phyloP scores from a whole-genome alignment of 345 rosid species.

The Eucalyptus dawsonii region DNA sequence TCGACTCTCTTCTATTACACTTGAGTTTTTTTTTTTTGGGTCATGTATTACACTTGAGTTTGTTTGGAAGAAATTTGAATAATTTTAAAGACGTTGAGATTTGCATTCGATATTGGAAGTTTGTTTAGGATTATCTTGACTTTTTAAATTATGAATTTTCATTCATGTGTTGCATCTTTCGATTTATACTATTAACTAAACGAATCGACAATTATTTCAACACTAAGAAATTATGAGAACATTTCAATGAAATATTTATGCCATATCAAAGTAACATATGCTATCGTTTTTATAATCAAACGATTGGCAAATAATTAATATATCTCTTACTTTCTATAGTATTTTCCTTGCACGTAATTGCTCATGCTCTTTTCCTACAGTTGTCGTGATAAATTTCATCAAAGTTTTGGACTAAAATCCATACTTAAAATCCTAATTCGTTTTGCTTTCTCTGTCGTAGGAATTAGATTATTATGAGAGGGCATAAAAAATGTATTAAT shows the following conservation, averaged over 20 bases:
- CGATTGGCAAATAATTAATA: not conserved
- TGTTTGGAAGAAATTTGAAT: not conserved
- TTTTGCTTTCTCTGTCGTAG: not conserved
- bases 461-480: not conserved
- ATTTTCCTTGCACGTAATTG: not conserved
- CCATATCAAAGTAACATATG: rapidly evolving
- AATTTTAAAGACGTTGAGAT: not conserved
- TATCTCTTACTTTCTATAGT: too few species aligned
- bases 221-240: too few species aligned
- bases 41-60: too few species aligned
- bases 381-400: not conserved
- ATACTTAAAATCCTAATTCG: too few species aligned
- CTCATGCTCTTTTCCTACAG: not conserved
- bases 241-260: too few species aligned
- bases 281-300: too few species aligned
- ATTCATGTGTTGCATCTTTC: not conserved
- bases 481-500: not conserved
- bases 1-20: not conserved
- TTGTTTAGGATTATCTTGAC: not conserved
- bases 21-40: not conserved
- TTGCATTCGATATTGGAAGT: rapidly evolving
- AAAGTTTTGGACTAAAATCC: not conserved
- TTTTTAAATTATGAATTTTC: too few species aligned
- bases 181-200: too few species aligned
- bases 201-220: too few species aligned